Evolutionary conservation across 2,329 filamentous ascomycete species (phyloP), one percentile per base, ranked within the genome.

Genomic region (Arthrobotrys conoides): DNA sequence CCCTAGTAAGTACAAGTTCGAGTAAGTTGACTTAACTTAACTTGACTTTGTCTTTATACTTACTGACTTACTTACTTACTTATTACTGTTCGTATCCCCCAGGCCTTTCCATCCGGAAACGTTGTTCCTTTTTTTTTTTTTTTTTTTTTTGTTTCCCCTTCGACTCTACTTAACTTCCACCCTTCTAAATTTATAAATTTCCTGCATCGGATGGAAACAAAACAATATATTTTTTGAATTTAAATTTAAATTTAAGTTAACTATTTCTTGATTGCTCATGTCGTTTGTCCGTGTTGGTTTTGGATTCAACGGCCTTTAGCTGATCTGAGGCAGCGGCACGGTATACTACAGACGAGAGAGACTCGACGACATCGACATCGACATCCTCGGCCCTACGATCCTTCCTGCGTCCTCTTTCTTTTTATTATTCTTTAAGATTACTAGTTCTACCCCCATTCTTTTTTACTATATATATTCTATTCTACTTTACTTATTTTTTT

Each of bases 71-170:
- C 27, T 30, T 30, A 30, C 27, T 71, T 78, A 72, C 75, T 72
- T 78, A 78, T 78, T 78, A 48, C 67, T 72, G 63, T 78, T 78
- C 68, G 33, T 72, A 68, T 78, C 75, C 75, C 36, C 75, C 75
- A 72, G 68, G 51, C 61, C 63, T 61, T 78, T 63, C 64, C 68
- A 67, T 69, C 75, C 67, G 68, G 68, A 78, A 67, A 38, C 61
- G 46, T 20, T 64, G 66, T 69, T 71, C 68, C 68, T 48, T 72
- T 70, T 59, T 41, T 61, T 64, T 61, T 12, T 36, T 16, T 41
- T 1, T 16, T 41, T 38, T 38, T 65, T 24, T 72, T 66, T n/a
- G n/a, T n/a, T n/a, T n/a, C n/a, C n/a, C n/a, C n/a, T n/a, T n/a
- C n/a, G n/a, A n/a, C n/a, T n/a, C n/a, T n/a, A n/a, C n/a, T n/a